phyloP scores from a whole-genome alignment of 805 yeast genomes.

The Teunomyces barrocoloradensis region DNA sequence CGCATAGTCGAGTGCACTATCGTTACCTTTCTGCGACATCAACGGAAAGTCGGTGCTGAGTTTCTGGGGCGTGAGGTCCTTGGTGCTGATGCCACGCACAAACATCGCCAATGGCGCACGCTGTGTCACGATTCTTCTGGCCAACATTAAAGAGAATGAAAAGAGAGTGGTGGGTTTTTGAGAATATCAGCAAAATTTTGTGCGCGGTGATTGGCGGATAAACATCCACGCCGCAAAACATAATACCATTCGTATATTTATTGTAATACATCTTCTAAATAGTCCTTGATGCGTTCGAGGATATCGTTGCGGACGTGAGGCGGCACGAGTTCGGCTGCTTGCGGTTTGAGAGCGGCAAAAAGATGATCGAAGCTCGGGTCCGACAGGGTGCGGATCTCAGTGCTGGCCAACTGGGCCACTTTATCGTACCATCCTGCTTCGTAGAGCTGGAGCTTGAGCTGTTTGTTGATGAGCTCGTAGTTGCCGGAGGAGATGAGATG shows the following conservation, averaged over 20 bases:
- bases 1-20: slow-evolving; percentile 70
- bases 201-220: slow-evolving; percentile 2
- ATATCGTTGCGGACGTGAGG: slow-evolving; percentile 59
- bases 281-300: slow-evolving; percentile 54
- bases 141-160: background rate
- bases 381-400: slow-evolving; percentile 43
- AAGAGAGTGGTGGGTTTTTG: background rate
- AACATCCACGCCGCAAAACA: background rate
- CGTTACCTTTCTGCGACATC: slow-evolving; percentile 56
- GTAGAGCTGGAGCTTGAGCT: slow-evolving; percentile 59
- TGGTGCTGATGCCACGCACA: slow-evolving; percentile 31
- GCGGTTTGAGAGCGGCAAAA: slow-evolving; percentile 53
- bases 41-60: slow-evolving; percentile 70
- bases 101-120: slow-evolving; percentile 12
- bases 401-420: slow-evolving; percentile 56
- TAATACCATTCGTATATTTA: background rate
- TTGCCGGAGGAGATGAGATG: slow-evolving; percentile 75
- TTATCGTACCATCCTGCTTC: slow-evolving; percentile 87
- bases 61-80: slow-evolving; percentile 47
- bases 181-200: slow-evolving; percentile 4
- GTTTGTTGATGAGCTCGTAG: slow-evolving; percentile 69
- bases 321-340: slow-evolving; percentile 72
- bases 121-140: background rate
- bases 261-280: slow-evolving; percentile 44
- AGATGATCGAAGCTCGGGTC: slow-evolving; percentile 49